Conservation (phyloP, 495 filamentous ascomycete species). For the Eremomyces bilateralis region DNA sequence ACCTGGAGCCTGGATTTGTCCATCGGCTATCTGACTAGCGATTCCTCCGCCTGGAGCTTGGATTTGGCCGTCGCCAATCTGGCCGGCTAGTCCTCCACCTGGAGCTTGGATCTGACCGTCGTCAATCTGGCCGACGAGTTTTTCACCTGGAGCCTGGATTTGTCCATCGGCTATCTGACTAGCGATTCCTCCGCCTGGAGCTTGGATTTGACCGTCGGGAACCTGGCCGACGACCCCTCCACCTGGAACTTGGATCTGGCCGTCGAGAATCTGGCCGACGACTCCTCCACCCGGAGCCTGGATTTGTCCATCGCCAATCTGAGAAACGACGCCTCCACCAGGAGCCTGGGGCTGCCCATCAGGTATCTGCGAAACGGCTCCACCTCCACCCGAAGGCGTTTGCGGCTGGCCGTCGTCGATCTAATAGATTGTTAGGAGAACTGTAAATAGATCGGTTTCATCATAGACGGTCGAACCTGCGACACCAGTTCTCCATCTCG, state of each 20-base stretch:
- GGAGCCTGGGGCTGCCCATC: constrained; percentile 8
- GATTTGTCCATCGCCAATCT: background rate
- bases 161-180: constrained; percentile 8
- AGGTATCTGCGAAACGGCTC: constrained; percentile 5
- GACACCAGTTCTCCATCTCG: too few species aligned
- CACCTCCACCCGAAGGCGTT: constrained; percentile 3
- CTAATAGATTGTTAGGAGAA: too few species aligned
- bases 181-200: constrained; percentile 2
- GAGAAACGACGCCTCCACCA: background rate
- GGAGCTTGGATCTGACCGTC: background rate
- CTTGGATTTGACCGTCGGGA: background rate
- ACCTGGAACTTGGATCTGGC: background rate
- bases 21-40: background rate
- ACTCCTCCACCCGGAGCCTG: background rate
- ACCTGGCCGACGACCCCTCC: background rate
- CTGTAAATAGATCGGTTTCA: too few species aligned
- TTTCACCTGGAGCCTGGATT: constrained; percentile 3
- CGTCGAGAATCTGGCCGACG: background rate
- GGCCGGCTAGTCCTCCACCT: background rate
- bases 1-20: background rate
- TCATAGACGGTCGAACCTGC: too few species aligned
- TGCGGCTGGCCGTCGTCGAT: constrained; percentile 8
- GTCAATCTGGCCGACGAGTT: background rate
- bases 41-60: background rate
- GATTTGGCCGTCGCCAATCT: constrained; percentile 1